Conservation (phyloP, 495 filamentous ascomycete genomes). For the Pyronema domesticum region DNA sequence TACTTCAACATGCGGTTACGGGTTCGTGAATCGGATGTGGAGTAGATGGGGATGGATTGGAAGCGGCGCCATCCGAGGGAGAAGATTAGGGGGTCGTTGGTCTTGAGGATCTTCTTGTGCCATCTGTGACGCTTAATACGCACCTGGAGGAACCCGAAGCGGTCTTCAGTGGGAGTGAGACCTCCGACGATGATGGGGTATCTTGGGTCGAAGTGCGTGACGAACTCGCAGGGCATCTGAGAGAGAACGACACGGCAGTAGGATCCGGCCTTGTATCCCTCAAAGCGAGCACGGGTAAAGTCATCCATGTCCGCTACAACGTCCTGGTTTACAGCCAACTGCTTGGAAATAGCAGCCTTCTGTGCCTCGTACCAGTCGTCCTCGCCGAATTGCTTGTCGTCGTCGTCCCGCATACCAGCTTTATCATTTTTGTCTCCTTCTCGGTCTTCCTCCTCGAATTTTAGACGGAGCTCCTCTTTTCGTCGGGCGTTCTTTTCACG, state of each 20-base stretch:
- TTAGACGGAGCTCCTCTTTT: conserved; percentile 84
- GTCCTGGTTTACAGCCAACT: conserved; percentile 79
- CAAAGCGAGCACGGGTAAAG: conserved; percentile 55
- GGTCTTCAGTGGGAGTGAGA: conserved; percentile 75
- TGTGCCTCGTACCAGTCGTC: conserved; percentile 98
- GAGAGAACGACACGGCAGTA: conserved; percentile 82
- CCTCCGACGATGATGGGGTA: conserved; percentile 81
- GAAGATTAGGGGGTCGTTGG: conserved; percentile 91
- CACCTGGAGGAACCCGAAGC: conserved; percentile 86
- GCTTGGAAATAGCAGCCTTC: conserved; percentile 85
- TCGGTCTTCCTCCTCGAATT: conserved; percentile 92
- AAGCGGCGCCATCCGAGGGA: conserved; percentile 95
- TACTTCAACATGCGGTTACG: conserved; percentile 97
- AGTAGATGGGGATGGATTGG: conserved; percentile 81
- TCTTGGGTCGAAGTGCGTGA: conserved; percentile 65
- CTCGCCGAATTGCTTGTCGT: conserved; percentile 69
- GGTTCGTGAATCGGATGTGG: conserved; percentile 78
- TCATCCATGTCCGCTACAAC: conserved; percentile 80
- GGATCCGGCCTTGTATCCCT: conserved; percentile 82
- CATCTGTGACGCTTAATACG: conserved; percentile 93
- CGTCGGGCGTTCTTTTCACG: conserved; percentile 74
- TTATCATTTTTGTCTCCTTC: conserved; percentile 84
- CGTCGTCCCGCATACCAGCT: conserved; percentile 42
- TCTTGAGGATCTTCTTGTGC: conserved; percentile 98
- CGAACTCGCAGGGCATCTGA: conserved; percentile 79